Conservation (phyloP, 2,329 filamentous ascomycete genomes). For the Pseudogymnoascus sp. region DNA sequence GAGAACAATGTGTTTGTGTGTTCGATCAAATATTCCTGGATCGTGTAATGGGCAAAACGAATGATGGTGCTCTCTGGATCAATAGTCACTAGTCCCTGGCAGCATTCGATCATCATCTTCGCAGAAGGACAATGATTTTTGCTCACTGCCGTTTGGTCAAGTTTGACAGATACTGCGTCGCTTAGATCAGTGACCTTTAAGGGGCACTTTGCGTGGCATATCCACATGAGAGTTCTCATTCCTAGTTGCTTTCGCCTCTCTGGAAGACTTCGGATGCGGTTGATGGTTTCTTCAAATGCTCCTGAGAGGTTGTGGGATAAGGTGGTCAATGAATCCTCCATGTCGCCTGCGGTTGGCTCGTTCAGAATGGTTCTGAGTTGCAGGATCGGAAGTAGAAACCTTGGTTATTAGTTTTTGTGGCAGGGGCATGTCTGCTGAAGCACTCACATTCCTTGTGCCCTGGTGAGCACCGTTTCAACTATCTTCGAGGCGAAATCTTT, state of each 20-base stretch:
- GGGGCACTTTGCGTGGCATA: conserved; percentile 24
- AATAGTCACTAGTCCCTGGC: not conserved
- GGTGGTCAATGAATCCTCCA: conserved; percentile 22
- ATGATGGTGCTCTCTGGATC: not conserved
- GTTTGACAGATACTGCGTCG: conserved; percentile 26
- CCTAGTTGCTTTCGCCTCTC: conserved; percentile 21
- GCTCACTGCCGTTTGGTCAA: conserved; percentile 10
- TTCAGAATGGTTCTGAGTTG: conserved; percentile 26
- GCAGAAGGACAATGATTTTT: not conserved
- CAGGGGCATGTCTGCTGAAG: not conserved
- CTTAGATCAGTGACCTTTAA: conserved; percentile 25
- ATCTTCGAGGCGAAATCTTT: conserved; percentile 20
- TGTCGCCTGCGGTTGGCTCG: conserved; percentile 26
- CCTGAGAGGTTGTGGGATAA: conserved; percentile 22
- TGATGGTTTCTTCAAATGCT: conserved; percentile 25
- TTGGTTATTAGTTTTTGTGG: conserved; percentile 8
- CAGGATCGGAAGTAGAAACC: conserved; percentile 27
- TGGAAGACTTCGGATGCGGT: conserved; percentile 22
- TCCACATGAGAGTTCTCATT: conserved; percentile 25
- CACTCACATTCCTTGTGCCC: conserved; percentile 25
- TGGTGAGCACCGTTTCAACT: conserved; percentile 20
- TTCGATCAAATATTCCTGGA: not conserved
- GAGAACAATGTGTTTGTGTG: not conserved
- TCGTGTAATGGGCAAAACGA: not conserved
- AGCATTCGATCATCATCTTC: not conserved